Percentiles rank a stretch among this genome's conserved stretches.
Evolutionary conservation across 2,329 filamentous ascomycete genomes (phyloP).

Genomic region (Capronia epimyces): DNA sequence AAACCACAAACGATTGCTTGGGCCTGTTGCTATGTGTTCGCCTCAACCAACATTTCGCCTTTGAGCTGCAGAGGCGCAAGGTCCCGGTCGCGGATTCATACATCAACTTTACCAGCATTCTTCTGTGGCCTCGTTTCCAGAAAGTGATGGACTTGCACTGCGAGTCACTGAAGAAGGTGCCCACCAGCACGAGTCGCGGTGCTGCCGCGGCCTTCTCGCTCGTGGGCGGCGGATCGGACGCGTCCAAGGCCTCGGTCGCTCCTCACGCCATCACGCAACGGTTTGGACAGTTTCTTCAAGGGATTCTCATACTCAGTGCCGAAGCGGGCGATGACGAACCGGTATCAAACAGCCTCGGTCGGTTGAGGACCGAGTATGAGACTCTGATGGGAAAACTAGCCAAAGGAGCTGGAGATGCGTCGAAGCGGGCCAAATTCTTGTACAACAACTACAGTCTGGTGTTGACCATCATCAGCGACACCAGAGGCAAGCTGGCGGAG

Average conservation of each 20-base stretch:
- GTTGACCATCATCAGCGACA: conserved; percentile 76
- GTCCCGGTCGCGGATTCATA: conserved; percentile 85
- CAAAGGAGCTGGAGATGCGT: conserved; percentile 65
- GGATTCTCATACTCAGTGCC: conserved; percentile 74
- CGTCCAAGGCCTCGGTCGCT: conserved; percentile 64
- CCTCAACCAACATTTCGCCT: conserved; percentile 88
- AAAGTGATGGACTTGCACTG: conserved; percentile 89
- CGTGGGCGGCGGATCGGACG: conserved; percentile 49
- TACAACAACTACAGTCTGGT: conserved; percentile 95
- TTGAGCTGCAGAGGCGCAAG: conserved; percentile 85
- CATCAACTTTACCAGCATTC: conserved; percentile 91
- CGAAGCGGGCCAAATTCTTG: conserved; percentile 80
- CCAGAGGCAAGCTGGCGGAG: conserved; percentile 47
- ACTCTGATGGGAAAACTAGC: conserved; percentile 72
- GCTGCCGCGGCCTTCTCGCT: conserved; percentile 48
- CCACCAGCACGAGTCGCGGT: conserved; percentile 42
- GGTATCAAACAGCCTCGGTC: conserved; percentile 70
- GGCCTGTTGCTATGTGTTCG: conserved; percentile 87
- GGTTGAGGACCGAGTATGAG: conserved; percentile 76
- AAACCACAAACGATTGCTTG: conserved; percentile 74
- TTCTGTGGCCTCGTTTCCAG: conserved; percentile 93
- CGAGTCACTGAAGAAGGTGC: conserved; percentile 68
- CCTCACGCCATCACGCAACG: conserved; percentile 89
- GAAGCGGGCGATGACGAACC: conserved; percentile 94
- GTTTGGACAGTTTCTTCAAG: conserved; percentile 89